Evolutionary conservation across 768 basidiomycete species (phyloP), one percentile per base, ranked within the genome.

Genomic region (Tremella mesenterica): DNA sequence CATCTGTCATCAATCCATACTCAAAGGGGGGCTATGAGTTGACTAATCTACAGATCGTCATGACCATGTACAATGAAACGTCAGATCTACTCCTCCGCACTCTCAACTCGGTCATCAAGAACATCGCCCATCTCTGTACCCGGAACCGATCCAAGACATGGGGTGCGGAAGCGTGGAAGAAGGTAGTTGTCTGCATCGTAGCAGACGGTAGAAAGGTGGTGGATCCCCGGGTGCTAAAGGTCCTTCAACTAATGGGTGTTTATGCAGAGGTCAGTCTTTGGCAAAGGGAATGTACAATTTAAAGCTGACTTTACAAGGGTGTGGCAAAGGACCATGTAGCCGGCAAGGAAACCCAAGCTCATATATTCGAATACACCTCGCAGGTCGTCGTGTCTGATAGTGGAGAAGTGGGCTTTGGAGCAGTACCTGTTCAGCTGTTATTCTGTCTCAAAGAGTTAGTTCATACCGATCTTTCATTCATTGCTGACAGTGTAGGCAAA

Each of bases 381-480:
- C 83, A 79, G 52, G 85, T 86, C 31, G 75, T 88, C 45, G 86
- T 86, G 41, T 83, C 85, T 4, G 84, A 86, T 10, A 78, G 77
- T 0, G 88, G 88, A 23, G 88, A 92, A 71, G 84, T 90, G 38
- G 69, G 69, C 16, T 64, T 67, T 44, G 69, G 69, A 1, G 52
- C 69, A 13, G 67, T 68, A 0, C 71, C 71, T 0, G 59, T 72
- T 1, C 71, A 72, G 33, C 49, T 72, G 27, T 44, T 72, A 84
- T 91, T 91, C 76, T 90, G 88, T 67, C 76, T 92, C 65, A 92
- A 92, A 74, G 89, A 92, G 85, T 58, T 27, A 53, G 85, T 84
- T 47, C 29, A 75, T 53, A 18, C 23, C 27, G 12, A 4, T 25
- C 12, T 25, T 6, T 45, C 16, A 44, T 12, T 53, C 9, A 18